Evolutionary conservation across 2,329 filamentous ascomycete species (phyloP).

Genomic region (Talaromyces piceae): DNA sequence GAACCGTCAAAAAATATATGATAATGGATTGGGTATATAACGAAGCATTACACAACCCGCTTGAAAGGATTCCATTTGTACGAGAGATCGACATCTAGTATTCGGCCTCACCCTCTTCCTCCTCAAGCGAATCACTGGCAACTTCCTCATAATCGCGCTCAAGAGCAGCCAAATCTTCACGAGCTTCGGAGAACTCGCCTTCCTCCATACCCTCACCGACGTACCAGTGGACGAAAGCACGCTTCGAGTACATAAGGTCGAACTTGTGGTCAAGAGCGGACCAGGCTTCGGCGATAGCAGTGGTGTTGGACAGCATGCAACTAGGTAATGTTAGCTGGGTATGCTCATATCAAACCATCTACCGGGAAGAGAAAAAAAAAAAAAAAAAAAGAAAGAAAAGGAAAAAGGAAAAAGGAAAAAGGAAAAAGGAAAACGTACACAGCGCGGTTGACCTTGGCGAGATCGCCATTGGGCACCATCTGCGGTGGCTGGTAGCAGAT

Average conservation of each 20-base stretch:
- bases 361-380: too few species aligned
- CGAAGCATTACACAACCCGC: conserved; percentile 13
- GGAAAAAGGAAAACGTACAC: conserved; percentile 64
- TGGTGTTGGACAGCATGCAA: conserved; percentile 94
- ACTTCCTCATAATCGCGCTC: conserved; percentile 99
- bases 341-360: not conserved
- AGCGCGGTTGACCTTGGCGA: conserved; percentile 96
- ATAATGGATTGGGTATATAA: conserved; percentile 14
- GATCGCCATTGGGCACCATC: conserved; percentile 91
- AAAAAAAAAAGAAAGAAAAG: too few species aligned
- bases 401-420: too few species aligned
- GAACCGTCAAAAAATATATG: conserved; percentile 5
- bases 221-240: conserved; percentile 99
- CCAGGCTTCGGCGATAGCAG: conserved; percentile 97
- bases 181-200: conserved; percentile 98
- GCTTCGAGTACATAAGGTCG: conserved; percentile 99
- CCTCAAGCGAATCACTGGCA: conserved; percentile 85
- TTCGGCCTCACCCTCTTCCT: conserved; percentile 79
- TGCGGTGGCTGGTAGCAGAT: conserved; percentile 99
- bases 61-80: conserved; percentile 7
- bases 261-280: conserved; percentile 95
- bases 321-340: conserved; percentile 34
- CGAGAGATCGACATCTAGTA: conserved; percentile 55
- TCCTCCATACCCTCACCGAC: conserved; percentile 99
- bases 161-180: conserved; percentile 94